These are phyloP conservation scores for Lindgomyces ingoldianus DNA, from an alignment of 495 filamentous ascomycete species.

Conservation along the genomic window DNA sequence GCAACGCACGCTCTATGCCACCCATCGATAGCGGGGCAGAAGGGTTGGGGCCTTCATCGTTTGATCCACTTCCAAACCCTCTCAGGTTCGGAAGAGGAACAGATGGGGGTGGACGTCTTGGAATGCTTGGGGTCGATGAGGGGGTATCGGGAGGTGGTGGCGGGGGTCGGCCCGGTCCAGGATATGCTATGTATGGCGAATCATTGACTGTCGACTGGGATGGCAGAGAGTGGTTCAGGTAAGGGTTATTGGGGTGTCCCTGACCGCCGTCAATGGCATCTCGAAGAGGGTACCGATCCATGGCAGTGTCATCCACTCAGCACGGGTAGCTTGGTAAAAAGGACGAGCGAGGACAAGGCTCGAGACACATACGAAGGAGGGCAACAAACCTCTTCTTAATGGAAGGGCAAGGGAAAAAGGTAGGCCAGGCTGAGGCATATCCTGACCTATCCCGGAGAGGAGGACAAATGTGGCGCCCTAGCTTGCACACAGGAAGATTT, in stretches of 20 bases:
- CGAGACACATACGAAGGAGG: neutral
- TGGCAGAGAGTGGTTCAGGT: neutral
- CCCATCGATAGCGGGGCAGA: conserved; percentile 8
- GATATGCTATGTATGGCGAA: neutral
- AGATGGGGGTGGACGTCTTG: neutral
- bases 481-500: neutral
- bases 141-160: neutral
- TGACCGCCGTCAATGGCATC: neutral
- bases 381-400: neutral
- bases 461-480: neutral
- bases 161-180: neutral
- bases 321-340: neutral
- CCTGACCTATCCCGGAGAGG: neutral
- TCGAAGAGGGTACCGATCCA: neutral
- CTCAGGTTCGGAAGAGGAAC: neutral
- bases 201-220: neutral
- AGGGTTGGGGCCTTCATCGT: neutral
- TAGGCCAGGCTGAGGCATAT: neutral
- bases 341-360: neutral
- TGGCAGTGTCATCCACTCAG: neutral
- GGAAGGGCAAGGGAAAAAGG: neutral
- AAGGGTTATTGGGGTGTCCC: neutral
- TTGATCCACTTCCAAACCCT: neutral
- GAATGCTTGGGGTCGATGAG: neutral
- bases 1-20: conserved; percentile 3